A percentile compares a stretch with the other conserved stretches of the same genome.
These are phyloP conservation scores for Didymella exigua DNA, from an alignment of 2,329 filamentous ascomycete species.

Conservation along the genomic window DNA sequence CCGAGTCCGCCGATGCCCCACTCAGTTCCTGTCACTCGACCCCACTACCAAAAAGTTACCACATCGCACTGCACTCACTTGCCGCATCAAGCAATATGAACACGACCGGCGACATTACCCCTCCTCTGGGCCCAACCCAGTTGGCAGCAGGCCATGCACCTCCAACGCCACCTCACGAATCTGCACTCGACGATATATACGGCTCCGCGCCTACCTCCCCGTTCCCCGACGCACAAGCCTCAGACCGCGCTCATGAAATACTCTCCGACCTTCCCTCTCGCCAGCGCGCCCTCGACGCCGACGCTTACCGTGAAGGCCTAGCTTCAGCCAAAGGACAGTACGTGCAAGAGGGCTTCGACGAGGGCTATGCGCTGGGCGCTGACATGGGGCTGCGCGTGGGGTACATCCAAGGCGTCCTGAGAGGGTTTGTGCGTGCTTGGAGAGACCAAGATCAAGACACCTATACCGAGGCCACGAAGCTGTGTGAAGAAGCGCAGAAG, in stretches of 20 bases:
- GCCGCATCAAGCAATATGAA: conserved; percentile 20
- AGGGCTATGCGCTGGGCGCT: conserved; percentile 84
- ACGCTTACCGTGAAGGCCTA: conserved; percentile 90
- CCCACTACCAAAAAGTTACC: conserved; percentile 13
- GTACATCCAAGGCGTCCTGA: conserved; percentile 75
- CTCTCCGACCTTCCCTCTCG: conserved; percentile 76
- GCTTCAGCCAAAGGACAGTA: conserved; percentile 73
- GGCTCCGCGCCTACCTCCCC: conserved; percentile 53
- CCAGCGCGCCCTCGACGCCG: conserved; percentile 76
- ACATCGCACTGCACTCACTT: neutral
- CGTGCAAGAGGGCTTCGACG: conserved; percentile 89
- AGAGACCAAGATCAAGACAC: conserved; percentile 33
- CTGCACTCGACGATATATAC: conserved; percentile 54
- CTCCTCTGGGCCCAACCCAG: conserved; percentile 32
- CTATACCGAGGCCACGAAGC: conserved; percentile 31
- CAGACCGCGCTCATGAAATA: conserved; percentile 47
- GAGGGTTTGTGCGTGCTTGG: conserved; percentile 67
- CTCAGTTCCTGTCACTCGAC: conserved; percentile 5
- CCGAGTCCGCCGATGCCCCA: conserved; percentile 26
- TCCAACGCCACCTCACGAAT: conserved; percentile 42
- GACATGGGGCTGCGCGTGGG: conserved; percentile 77
- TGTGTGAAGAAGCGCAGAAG: conserved; percentile 55
- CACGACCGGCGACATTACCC: conserved; percentile 29
- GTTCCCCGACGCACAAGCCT: conserved; percentile 15
- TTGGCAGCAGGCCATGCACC: conserved; percentile 39